These are phyloP conservation scores for Curvularia lunata DNA, from an alignment of 2,329 filamentous ascomycete species.

Conservation along the genomic window DNA sequence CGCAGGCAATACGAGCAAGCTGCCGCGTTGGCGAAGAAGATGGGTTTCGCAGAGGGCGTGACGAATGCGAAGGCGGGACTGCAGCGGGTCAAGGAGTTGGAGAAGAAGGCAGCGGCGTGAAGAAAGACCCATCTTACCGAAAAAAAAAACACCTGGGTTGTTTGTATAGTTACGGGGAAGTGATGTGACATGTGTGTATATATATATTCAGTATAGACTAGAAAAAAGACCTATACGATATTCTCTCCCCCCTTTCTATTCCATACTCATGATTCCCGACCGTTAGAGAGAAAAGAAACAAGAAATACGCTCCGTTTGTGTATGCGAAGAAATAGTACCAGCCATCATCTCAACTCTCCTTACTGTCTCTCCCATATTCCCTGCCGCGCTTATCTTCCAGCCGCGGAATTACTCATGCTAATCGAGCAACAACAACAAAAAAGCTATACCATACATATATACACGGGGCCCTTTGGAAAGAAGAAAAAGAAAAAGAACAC, in stretches of 20 bases:
- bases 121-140: neutral
- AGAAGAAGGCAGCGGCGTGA: conserved; percentile 24
- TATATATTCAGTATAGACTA: neutral
- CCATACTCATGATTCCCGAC: neutral
- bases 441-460: neutral
- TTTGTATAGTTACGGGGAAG: neutral
- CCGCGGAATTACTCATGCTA: neutral
- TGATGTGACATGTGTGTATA: neutral
- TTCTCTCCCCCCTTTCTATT: neutral
- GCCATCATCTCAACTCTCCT: neutral
- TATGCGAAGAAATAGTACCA: neutral
- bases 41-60: conserved; percentile 57
- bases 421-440: neutral
- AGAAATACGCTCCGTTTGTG: neutral
- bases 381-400: neutral
- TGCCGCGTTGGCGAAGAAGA: conserved; percentile 60
- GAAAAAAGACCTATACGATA: neutral
- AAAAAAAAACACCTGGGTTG: too few species aligned
- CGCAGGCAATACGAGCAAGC: conserved; percentile 72
- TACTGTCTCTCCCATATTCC: neutral
- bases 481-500: neutral
- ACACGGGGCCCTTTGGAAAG: neutral
- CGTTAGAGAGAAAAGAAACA: neutral
- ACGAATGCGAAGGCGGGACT: conserved; percentile 52
- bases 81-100: conserved; percentile 41